Evolutionary conservation across 1,284 basidiomycete species (phyloP), one percentile per base, ranked within the genome.

Genomic region (Microbotryum lychnidis-dioicae): DNA sequence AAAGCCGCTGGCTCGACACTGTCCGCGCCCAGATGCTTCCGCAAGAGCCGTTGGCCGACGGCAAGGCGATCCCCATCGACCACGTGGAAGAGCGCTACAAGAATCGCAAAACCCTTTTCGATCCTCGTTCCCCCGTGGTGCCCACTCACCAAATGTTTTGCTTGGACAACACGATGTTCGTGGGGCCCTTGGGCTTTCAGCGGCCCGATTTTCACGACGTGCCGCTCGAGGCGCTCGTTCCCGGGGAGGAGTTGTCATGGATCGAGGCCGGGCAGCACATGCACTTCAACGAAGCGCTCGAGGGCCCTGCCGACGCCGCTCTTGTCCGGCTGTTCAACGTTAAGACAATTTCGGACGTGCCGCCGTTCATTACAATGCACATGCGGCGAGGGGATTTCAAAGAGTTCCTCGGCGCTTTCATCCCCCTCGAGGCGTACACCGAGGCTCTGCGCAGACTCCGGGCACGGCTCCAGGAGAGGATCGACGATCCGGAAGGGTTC

Each of bases 101-200:
- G 33, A 69, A 69, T 56, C 23, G 63, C 49, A 69, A 69, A 50
- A 44, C 33, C 6, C 63, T 61, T 1, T 67, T 69, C 42, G 42
- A 49, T 16, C 55, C 63, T 8, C 4, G 5, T 14, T 20, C 23
- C 5, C 8, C 60, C 6, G 14, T 29, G 0, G 9, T 53, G 14
- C 67, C 67, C 4, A 47, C 46, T 6, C 63, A 69, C 50, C 68
- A 69, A 27, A 20, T 69, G 44, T 49, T 65, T 42, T 67, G 65
- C 50, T 61, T 67, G 50, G 68, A 69, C 63, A 65, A 67, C 56
- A 60, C 68, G 21, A 56, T 69, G 31, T 69, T 69, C 57, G 23
- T 69, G 27, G 63, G 68, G 0, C 63, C 65, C 0, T 49, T 67
- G 57, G 61, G 63, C 60, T 67, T 67, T 47, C 49, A 37, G 12